A percentile compares a stretch with the other conserved stretches of the same genome.
Conservation (phyloP, 176 grass and related monocot species). For the Carex littledalei region DNA sequence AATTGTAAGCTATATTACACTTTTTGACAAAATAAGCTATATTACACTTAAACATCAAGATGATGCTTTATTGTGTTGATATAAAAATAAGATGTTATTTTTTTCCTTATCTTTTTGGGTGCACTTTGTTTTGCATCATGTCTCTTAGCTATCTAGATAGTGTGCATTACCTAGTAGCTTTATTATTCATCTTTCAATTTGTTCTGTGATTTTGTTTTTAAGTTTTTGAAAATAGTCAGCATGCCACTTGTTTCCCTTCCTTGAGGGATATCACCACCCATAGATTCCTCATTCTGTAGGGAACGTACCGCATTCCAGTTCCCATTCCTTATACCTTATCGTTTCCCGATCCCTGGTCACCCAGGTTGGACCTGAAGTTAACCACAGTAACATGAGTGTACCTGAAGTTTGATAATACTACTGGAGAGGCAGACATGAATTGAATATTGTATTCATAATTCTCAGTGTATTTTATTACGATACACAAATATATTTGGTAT, state of each 20-base stretch:
- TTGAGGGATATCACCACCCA: not conserved
- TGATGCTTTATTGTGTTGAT: not conserved
- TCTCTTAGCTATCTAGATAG: not conserved
- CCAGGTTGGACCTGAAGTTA: not conserved
- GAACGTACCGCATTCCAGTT: too few relatives aligned
- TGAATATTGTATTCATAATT: not conserved
- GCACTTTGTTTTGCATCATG: not conserved
- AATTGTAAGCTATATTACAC: not conserved
- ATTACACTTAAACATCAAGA: not conserved
- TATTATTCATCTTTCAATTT: not conserved
- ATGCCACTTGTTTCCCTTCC: not conserved
- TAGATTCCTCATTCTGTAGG: too few relatives aligned
- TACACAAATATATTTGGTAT: not conserved
- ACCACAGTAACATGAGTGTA: not conserved
- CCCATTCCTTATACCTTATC: too few relatives aligned
- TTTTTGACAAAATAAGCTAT: not conserved
- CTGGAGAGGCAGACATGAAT: not conserved
- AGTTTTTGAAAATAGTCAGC: not conserved
- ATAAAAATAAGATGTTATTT: not conserved
- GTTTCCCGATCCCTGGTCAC: too few relatives aligned
- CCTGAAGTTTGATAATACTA: not conserved
- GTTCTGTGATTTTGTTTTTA: not conserved
- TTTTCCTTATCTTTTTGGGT: not conserved
- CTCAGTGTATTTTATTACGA: not conserved
- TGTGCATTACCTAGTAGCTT: not conserved